Conservation (phyloP, 1,139 yeast genomes). For the Nadsonia starkeyi-henricii region DNA sequence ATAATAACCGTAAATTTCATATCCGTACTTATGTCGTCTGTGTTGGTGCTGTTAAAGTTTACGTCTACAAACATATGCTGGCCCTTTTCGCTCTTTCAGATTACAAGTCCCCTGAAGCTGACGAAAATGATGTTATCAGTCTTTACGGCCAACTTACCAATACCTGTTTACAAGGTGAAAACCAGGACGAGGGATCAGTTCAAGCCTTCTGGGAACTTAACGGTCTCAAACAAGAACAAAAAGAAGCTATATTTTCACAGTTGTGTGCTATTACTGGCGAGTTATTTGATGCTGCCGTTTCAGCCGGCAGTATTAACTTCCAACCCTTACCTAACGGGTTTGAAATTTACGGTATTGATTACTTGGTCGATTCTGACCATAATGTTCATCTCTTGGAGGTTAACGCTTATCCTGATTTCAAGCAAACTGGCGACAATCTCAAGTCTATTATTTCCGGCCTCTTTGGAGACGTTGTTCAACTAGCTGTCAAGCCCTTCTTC, state of each 20-base stretch:
- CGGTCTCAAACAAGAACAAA: slow-evolving; percentile 30
- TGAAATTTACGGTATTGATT: slow-evolving; percentile 83
- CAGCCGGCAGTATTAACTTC: slow-evolving; percentile 72
- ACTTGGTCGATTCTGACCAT: slow-evolving; percentile 46
- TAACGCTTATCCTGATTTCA: slow-evolving; percentile 91
- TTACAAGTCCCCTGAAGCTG: slow-evolving; percentile 30
- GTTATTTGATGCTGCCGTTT: slow-evolving; percentile 68
- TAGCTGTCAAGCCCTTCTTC: slow-evolving; percentile 17
- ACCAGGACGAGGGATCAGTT: slow-evolving; percentile 36
- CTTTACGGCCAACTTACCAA: slow-evolving; percentile 76
- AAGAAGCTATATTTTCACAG: slow-evolving; percentile 34
- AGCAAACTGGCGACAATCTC: slow-evolving; percentile 77
- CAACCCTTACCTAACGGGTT: slow-evolving; percentile 75
- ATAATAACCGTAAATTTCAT: slow-evolving; percentile 70
- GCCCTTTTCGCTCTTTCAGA: slow-evolving; percentile 58
- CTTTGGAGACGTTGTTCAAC: slow-evolving; percentile 17
- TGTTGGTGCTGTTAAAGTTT: slow-evolving; percentile 59
- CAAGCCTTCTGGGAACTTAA: slow-evolving; percentile 50
- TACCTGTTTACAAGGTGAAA: slow-evolving; percentile 67
- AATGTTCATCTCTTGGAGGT: slow-evolving; percentile 62
- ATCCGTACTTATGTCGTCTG: slow-evolving; percentile 76
- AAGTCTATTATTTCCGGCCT: slow-evolving; percentile 39
- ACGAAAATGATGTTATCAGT: slow-evolving; percentile 21
- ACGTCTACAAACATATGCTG: slow-evolving; percentile 63
- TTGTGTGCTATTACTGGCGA: slow-evolving; percentile 54